A percentile compares a stretch with the other conserved stretches of the same genome.
Conservation (phyloP, 1,284 basidiomycete species). For the Meripilus lineatus region DNA sequence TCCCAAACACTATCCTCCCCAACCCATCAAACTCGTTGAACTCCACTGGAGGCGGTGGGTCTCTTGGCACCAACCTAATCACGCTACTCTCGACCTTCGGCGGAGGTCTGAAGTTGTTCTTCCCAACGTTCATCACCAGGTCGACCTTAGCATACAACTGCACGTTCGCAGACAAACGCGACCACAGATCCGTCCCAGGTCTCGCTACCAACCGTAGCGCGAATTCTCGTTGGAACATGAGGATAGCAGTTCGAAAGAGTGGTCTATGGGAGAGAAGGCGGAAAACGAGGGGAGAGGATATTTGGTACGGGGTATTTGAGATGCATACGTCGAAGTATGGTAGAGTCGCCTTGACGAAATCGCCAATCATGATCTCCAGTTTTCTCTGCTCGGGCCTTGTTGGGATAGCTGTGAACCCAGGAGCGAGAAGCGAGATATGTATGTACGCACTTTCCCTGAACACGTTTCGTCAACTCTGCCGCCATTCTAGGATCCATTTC, state of each 20-base stretch:
- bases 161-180: slow-evolving; percentile 92
- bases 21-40: slow-evolving; percentile 99
- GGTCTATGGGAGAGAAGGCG: slow-evolving; percentile 95
- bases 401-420: slow-evolving; percentile 2
- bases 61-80: slow-evolving; percentile 86
- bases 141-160: slow-evolving; percentile 96
- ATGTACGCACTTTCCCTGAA: slow-evolving; percentile 90
- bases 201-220: slow-evolving; percentile 88
- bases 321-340: slow-evolving; percentile 99
- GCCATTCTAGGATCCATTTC: slow-evolving; percentile 99
- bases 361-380: slow-evolving; percentile 91
- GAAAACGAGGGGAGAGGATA: slow-evolving; percentile 97
- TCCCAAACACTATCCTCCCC: slow-evolving; percentile 84
- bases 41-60: slow-evolving; percentile 92
- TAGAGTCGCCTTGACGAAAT: slow-evolving; percentile 95
- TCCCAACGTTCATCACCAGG: slow-evolving; percentile 93
- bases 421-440: slow-evolving; percentile 6
- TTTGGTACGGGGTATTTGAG: slow-evolving; percentile 98
- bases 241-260: slow-evolving; percentile 88
- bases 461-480: slow-evolving; percentile 94
- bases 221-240: slow-evolving; percentile 99
- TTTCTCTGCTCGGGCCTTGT: slow-evolving; percentile 92
- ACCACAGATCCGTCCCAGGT: slow-evolving; percentile 89
- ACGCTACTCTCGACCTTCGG: slow-evolving; percentile 94
- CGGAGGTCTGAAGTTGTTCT: slow-evolving; percentile 95